phyloP scores from a whole-genome alignment of 73 alveolate species.

The Paramecium sexaurelia region DNA sequence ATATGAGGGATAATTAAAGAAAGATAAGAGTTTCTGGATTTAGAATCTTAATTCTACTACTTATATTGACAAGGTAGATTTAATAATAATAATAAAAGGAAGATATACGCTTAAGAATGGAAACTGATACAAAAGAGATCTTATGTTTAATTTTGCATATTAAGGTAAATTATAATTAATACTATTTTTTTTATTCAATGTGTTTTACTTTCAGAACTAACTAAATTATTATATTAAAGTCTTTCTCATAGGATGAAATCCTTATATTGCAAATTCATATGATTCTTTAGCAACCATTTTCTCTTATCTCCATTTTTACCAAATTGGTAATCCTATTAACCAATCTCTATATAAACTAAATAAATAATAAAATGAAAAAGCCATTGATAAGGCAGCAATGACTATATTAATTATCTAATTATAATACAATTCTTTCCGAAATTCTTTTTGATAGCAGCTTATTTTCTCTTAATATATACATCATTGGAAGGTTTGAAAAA shows the following conservation, averaged over 20 bases:
- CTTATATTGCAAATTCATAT: background rate
- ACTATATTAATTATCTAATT: background rate
- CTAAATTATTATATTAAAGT: background rate
- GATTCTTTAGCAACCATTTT: background rate
- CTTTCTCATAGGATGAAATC: conserved; percentile 35
- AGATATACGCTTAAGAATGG: too few relatives aligned
- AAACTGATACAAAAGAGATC: too few relatives aligned
- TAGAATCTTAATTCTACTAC: too few relatives aligned
- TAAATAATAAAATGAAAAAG: background rate
- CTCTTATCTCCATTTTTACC: background rate
- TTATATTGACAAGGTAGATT: too few relatives aligned
- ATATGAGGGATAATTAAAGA: too few relatives aligned
- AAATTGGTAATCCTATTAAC: background rate
- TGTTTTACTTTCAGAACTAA: too few relatives aligned
- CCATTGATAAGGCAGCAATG: background rate
- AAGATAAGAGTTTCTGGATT: too few relatives aligned
- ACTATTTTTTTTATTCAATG: too few relatives aligned
- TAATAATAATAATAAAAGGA: too few relatives aligned
- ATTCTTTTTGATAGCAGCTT: background rate
- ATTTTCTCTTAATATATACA: background rate
- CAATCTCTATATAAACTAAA: background rate
- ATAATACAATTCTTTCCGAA: background rate
- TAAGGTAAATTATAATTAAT: too few relatives aligned
- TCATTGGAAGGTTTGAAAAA: background rate
- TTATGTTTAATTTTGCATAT: too few relatives aligned